Evolutionary conservation across 495 filamentous ascomycete species (phyloP).

Genomic region (Hypomontagnella submonticulosa): DNA sequence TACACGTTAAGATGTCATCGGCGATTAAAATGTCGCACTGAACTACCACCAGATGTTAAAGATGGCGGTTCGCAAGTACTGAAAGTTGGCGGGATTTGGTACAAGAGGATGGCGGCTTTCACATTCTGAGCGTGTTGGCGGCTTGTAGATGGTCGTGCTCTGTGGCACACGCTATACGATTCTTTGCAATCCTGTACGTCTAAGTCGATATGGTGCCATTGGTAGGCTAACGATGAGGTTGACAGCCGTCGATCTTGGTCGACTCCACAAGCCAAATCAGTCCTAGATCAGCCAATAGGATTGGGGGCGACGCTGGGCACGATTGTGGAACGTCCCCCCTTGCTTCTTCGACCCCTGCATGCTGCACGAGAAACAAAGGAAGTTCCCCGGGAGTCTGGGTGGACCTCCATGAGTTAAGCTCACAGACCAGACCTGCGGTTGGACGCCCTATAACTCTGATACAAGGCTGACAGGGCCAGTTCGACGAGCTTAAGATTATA

Average conservation of each 20-base stretch:
- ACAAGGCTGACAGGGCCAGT: slow-evolving; percentile 30
- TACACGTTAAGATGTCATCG: slow-evolving; percentile 27
- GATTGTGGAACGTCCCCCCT: slow-evolving; percentile 36
- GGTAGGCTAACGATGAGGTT: slow-evolving; percentile 24
- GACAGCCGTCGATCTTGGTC: slow-evolving; percentile 10
- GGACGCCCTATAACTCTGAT: slow-evolving; percentile 24
- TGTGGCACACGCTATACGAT: slow-evolving; percentile 10
- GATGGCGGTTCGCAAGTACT: background rate
- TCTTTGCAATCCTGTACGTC: background rate
- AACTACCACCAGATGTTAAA: background rate
- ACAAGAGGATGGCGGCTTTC: slow-evolving; percentile 3
- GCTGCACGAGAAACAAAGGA: slow-evolving; percentile 22
- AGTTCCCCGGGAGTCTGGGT: slow-evolving; percentile 17
- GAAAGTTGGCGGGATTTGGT: background rate
- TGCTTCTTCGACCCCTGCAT: slow-evolving; percentile 15
- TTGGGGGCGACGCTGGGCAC: slow-evolving; percentile 27
- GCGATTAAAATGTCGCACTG: slow-evolving; percentile 1
- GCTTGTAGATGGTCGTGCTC: background rate
- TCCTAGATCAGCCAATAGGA: slow-evolving; percentile 21
- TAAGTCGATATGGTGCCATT: slow-evolving; percentile 4
- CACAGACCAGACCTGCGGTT: slow-evolving; percentile 15
- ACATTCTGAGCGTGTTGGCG: background rate
- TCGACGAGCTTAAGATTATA: slow-evolving; percentile 25
- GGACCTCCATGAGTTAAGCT: slow-evolving; percentile 10
- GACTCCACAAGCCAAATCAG: slow-evolving; percentile 15